phyloP scores from a whole-genome alignment of 768 basidiomycete species.

The Lactarius sp. region DNA sequence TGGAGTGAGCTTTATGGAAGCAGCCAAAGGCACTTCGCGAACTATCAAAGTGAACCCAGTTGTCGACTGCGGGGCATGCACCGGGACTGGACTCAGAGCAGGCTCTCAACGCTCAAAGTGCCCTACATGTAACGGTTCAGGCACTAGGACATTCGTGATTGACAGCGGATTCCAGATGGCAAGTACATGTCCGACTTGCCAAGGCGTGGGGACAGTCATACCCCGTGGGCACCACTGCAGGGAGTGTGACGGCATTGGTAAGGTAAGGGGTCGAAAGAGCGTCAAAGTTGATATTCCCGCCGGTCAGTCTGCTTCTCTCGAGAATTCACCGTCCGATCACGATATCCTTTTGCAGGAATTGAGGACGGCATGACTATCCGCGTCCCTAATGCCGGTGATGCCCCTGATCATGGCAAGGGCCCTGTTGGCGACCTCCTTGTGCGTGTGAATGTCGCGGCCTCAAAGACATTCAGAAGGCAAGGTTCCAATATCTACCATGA shows the following conservation, averaged over 20 bases:
- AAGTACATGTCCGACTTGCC: constrained; percentile 79
- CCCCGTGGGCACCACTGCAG: constrained; percentile 76
- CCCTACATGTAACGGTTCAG: constrained; percentile 76
- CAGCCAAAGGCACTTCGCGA: constrained; percentile 83
- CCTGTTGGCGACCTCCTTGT: constrained; percentile 81
- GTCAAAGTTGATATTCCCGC: constrained; percentile 82
- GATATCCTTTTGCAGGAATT: constrained; percentile 50
- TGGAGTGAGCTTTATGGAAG: constrained; percentile 83
- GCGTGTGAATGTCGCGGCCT: constrained; percentile 76
- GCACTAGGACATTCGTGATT: constrained; percentile 83
- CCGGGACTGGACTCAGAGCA: constrained; percentile 78
- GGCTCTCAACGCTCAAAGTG: constrained; percentile 83
- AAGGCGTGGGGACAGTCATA: constrained; percentile 74
- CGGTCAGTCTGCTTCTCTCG: constrained; percentile 46
- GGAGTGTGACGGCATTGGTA: constrained; percentile 80
- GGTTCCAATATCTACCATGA: constrained; percentile 89
- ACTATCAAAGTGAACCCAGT: constrained; percentile 76
- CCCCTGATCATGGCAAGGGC: constrained; percentile 74
- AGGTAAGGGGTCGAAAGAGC: constrained; percentile 72
- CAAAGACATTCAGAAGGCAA: constrained; percentile 83
- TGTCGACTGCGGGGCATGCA: constrained; percentile 77
- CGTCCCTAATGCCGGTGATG: constrained; percentile 77
- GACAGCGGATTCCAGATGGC: constrained; percentile 97
- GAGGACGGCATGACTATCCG: constrained; percentile 94
- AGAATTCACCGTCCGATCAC: neutral